phyloP scores from a whole-genome alignment of 2,329 filamentous ascomycete genomes.

The Penicillium sp. region DNA sequence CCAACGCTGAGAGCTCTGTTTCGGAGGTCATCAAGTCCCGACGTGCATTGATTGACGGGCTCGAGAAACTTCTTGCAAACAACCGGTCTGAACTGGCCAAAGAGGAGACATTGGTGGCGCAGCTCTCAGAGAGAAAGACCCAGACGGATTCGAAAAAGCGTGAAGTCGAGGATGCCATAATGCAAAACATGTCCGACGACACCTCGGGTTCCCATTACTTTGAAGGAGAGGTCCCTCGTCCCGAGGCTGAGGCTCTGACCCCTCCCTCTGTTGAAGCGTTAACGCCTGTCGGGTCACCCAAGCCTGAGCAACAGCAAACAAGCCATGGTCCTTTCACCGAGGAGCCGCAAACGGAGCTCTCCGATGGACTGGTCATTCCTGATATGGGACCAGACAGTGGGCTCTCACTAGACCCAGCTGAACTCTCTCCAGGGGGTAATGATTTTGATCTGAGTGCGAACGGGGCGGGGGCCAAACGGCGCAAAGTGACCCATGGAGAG shows the following conservation, averaged over 20 bases:
- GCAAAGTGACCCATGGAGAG: constrained; percentile 49
- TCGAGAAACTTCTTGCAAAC: constrained; percentile 78
- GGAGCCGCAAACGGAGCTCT: constrained; percentile 8
- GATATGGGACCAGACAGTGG: constrained; percentile 18
- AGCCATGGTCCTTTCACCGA: constrained; percentile 26
- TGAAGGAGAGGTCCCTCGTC: constrained; percentile 52
- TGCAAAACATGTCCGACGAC: constrained; percentile 69
- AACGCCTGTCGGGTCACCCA: constrained; percentile 53
- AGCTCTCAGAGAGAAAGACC: constrained; percentile 65
- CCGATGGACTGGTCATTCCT: constrained; percentile 20
- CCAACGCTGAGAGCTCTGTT: constrained; percentile 84
- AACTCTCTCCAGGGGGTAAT: constrained; percentile 19
- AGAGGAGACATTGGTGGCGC: constrained; percentile 67
- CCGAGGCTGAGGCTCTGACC: constrained; percentile 82
- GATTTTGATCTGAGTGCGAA: constrained; percentile 28
- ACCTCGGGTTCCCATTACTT: constrained; percentile 47
- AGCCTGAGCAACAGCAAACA: constrained; percentile 35
- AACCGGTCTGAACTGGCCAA: constrained; percentile 68
- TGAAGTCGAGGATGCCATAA: constrained; percentile 87
- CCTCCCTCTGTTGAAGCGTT: constrained; percentile 67
- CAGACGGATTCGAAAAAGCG: constrained; percentile 80
- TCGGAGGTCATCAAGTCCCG: constrained; percentile 87
- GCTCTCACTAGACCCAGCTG: constrained; percentile 19
- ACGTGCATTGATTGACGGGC: constrained; percentile 70
- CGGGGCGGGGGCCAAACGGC: constrained; percentile 45